Percentiles rank a stretch among this genome's conserved stretches.
phyloP scores from a whole-genome alignment of 164 flowering plant species.

The Kalanchoe fedtschenkoi region DNA sequence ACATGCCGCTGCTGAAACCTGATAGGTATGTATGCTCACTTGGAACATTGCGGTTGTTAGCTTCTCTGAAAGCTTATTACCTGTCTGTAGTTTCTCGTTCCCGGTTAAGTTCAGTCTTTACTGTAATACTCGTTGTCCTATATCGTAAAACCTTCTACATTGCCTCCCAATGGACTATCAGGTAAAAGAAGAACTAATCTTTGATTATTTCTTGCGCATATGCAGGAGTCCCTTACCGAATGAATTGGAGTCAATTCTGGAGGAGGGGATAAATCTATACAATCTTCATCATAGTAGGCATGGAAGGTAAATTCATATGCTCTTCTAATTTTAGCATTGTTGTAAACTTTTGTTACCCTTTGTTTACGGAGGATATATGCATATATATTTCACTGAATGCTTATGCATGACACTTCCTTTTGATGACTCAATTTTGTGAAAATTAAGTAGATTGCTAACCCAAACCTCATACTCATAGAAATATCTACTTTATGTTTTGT shows the following conservation, averaged over 20 bases:
- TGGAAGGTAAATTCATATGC: conserved; percentile 48
- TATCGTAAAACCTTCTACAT: neutral
- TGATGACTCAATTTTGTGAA: neutral
- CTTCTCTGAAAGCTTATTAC: neutral
- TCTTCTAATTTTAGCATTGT: neutral
- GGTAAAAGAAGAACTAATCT: neutral
- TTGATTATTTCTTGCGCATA: conserved; percentile 6
- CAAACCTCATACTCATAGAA: no score
- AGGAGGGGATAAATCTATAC: conserved; percentile 77
- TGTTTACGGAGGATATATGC: neutral
- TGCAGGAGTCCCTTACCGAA: conserved; percentile 72
- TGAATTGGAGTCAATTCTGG: conserved; percentile 42
- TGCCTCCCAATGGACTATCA: neutral
- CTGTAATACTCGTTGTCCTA: neutral
- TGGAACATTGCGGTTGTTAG: neutral
- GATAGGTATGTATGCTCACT: conserved; percentile 51
- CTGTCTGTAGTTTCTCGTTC: neutral
- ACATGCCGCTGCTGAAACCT: conserved; percentile 79
- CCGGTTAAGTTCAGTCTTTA: neutral
- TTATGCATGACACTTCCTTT: neutral
- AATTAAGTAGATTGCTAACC: neutral
- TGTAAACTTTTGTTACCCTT: neutral
- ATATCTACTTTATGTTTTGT: neutral
- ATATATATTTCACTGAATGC: neutral
- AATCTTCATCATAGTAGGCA: conserved; percentile 57